phyloP scores from a whole-genome alignment of 768 basidiomycete species.

The Tylopilus vinaceipallidus region DNA sequence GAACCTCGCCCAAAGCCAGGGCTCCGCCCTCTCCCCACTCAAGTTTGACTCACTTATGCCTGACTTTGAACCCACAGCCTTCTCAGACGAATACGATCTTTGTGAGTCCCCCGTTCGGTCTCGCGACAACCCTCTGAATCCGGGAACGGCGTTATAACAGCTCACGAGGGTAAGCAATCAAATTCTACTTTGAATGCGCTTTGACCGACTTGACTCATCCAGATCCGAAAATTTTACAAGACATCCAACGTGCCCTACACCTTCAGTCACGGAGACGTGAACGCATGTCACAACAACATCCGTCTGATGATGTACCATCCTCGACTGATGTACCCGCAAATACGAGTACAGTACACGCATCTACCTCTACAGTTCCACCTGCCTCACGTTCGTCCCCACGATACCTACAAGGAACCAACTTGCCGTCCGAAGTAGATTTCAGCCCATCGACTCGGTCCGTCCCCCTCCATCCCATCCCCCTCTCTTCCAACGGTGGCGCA shows the following conservation, averaged over 20 bases:
- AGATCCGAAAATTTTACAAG: conserved; percentile 82
- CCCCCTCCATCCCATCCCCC: conserved; percentile 61
- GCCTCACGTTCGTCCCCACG: conserved; percentile 19
- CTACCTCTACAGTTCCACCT: conserved; percentile 28
- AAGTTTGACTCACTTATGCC: conserved; percentile 28
- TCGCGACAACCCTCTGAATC: conserved; percentile 10
- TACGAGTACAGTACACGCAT: conserved; percentile 29
- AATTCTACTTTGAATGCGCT: conserved; percentile 1
- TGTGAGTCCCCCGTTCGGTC: conserved; percentile 44
- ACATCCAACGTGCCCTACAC: conserved; percentile 73
- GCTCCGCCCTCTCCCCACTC: conserved; percentile 13
- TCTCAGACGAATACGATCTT: conserved; percentile 78
- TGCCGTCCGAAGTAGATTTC: conserved; percentile 59
- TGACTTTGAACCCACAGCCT: conserved; percentile 42
- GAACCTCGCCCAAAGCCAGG: conserved; percentile 13
- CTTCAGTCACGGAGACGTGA: conserved; percentile 76
- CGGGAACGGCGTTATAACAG: conserved; percentile 34
- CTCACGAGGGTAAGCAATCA: conserved; percentile 65
- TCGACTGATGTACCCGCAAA: conserved; percentile 28
- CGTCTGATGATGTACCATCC: conserved; percentile 21
- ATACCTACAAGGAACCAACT: conserved; percentile 17
- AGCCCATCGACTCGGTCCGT: conserved; percentile 56
- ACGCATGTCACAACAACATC: conserved; percentile 38
- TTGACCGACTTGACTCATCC: conserved; percentile 14
- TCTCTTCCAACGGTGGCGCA: conserved; percentile 64